These are phyloP conservation scores for Microcyclospora tardicrescens DNA, from an alignment of 2,329 filamentous ascomycete genomes.

Conservation along the genomic window DNA sequence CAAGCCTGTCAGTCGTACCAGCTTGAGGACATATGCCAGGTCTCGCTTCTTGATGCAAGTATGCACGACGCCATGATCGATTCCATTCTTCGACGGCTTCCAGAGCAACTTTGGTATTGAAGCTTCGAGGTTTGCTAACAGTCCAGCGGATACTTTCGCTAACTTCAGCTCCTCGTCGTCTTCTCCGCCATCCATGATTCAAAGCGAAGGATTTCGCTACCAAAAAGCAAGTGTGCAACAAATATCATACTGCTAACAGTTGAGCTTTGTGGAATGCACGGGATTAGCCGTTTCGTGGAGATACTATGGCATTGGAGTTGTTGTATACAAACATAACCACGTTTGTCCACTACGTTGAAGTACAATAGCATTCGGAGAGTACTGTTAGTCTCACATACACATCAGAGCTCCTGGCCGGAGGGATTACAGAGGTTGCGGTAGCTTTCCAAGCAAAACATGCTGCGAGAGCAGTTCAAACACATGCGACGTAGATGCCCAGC, in stretches of 20 bases:
- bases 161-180: slow-evolving; percentile 36
- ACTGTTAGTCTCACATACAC: no score
- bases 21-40: slow-evolving; percentile 26
- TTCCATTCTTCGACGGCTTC: slow-evolving; percentile 17
- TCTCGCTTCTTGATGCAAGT: slow-evolving; percentile 27
- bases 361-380: no score
- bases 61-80: slow-evolving; percentile 19
- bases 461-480: no score
- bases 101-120: slow-evolving; percentile 33
- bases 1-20: slow-evolving; percentile 14
- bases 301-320: no score
- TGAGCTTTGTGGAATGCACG: no score
- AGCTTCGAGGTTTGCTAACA: slow-evolving; percentile 21
- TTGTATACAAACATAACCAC: no score
- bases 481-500: no score
- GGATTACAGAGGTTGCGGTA: no score
- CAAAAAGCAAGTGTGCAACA: background rate
- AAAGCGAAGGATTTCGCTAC: background rate
- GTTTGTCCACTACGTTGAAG: background rate
- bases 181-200: slow-evolving; percentile 11
- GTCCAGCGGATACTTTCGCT: slow-evolving; percentile 28
- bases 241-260: no score
- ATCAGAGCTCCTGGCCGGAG: no score
- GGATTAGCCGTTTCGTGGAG: no score
- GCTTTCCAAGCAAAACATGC: no score